Evolutionary conservation across 2,329 filamentous ascomycete species (phyloP), one percentile per base, ranked within the genome.

Genomic region (Cryphonectria japonica): DNA sequence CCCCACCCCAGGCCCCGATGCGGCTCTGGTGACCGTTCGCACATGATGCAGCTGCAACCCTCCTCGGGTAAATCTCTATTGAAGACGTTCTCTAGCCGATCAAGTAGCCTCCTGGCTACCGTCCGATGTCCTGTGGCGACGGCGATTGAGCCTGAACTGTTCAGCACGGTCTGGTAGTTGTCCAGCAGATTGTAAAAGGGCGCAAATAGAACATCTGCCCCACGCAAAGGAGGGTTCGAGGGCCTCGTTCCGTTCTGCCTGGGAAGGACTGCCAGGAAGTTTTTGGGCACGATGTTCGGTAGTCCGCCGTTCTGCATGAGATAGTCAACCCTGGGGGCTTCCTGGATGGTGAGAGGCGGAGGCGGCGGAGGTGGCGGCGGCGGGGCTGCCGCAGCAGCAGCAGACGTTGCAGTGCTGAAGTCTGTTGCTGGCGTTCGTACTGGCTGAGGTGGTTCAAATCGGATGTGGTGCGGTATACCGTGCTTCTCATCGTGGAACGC

Each of bases 41-140:
- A 98, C 85, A 98, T 93, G 69, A 96, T 85, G 79, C 95, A 98
- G 60, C 86, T 84, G 79, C 95, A 98, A n/a, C 91, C 90, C 77
- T 97, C 91, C 0, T 90, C 90, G 0, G 95, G 95, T 50, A 99
- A 91, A 77, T 98, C 95, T 72, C 96, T 88, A 2, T 94, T 95
- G 81, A 99, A 98, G 11, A 99, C 94, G 70, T 95, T 93, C 79
- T 98, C 95, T 4, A 99, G 85, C 52, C 96, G 90, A 81, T 99
- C 95, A 6, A 98, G 87, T 34, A 98, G 83, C 67, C 95, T 89
- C 6, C 96, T 90, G 3, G 96, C 96, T n/a, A 98, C 93, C 0
- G 95, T 98, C 68, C 93, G 90, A 80, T 98, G 97, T 7, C 96
- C 96, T 0, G 95, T 98, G 22, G 96, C 96, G 1, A 98, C 96